Evolutionary conservation across 164 flowering plant genomes (phyloP).

Genomic region (Macadamia integrifolia): DNA sequence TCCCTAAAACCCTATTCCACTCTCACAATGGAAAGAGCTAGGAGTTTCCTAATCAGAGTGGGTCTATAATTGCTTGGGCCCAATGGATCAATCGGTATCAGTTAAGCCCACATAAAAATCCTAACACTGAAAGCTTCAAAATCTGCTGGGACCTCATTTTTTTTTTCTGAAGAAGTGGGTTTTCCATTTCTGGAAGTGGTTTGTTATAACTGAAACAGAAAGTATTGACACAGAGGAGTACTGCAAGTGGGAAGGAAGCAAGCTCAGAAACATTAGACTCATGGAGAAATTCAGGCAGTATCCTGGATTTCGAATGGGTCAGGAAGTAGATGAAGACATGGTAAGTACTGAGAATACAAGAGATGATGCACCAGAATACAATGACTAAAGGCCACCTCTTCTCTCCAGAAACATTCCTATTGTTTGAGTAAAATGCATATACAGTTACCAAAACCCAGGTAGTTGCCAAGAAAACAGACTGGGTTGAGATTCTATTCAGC

Average conservation of each 20-base stretch:
- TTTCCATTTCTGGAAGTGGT: slow-evolving; percentile 19
- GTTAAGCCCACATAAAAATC: too few species aligned
- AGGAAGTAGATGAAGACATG: slow-evolving; percentile 23
- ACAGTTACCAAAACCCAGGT: slow-evolving; percentile 44
- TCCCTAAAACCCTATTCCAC: too few species aligned
- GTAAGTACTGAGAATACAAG: slow-evolving; percentile 21
- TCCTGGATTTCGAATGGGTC: slow-evolving; percentile 14
- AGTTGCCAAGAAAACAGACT: slow-evolving; percentile 18
- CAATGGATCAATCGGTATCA: too few species aligned
- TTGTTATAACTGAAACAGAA: slow-evolving; percentile 8
- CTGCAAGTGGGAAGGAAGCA: slow-evolving; percentile 35
- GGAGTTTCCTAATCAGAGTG: too few species aligned
- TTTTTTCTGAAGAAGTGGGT: slow-evolving; percentile 34
- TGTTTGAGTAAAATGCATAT: slow-evolving; percentile 27
- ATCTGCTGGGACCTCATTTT: background rate
- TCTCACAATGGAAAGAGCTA: too few species aligned
- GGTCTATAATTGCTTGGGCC: too few species aligned
- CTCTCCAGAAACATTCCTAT: slow-evolving; percentile 14
- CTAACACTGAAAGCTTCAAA: slow-evolving; percentile 19
- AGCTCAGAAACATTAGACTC: slow-evolving; percentile 32
- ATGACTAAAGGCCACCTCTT: slow-evolving; percentile 53
- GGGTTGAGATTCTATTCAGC: slow-evolving; percentile 10
- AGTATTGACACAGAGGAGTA: slow-evolving; percentile 41
- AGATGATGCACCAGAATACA: slow-evolving; percentile 51
- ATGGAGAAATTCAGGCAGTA: slow-evolving; percentile 21